Conservation (phyloP, 345 rosid genomes). For the Euclidium syriacum region DNA sequence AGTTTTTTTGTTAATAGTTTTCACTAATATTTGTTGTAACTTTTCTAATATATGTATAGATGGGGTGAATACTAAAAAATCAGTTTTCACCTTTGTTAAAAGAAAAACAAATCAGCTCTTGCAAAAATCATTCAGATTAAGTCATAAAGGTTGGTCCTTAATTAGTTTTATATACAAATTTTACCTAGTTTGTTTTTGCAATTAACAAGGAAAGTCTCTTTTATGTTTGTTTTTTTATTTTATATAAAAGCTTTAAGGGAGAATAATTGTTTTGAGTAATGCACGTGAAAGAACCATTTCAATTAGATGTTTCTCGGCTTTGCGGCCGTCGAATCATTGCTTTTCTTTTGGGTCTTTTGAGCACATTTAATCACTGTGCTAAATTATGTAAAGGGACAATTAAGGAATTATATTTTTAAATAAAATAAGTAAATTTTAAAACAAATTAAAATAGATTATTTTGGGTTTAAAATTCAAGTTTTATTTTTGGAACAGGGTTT, state of each 20-base stretch:
- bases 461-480: too few relatives aligned
- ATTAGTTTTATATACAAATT: neutral
- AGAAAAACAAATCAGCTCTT: neutral
- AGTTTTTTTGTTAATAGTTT: too few relatives aligned
- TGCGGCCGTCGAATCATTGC: conserved; percentile 34
- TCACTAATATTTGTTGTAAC: too few relatives aligned
- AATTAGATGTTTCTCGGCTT: conserved; percentile 21
- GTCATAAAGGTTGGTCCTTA: neutral
- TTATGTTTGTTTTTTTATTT: neutral
- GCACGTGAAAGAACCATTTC: conserved; percentile 29
- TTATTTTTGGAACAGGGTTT: too few relatives aligned
- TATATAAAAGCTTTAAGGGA: conserved; percentile 1
- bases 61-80: too few relatives aligned
- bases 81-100: too few relatives aligned
- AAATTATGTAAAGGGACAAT: too few relatives aligned
- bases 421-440: too few relatives aligned
- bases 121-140: neutral
- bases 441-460: too few relatives aligned
- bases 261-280: conserved; percentile 19
- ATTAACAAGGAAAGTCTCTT: neutral
- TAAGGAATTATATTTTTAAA: too few relatives aligned
- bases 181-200: neutral
- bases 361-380: neutral
- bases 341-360: conserved; percentile 1
- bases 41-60: too few relatives aligned